phyloP scores from a whole-genome alignment of 2,329 filamentous ascomycete genomes.

The Beauveria australis region DNA sequence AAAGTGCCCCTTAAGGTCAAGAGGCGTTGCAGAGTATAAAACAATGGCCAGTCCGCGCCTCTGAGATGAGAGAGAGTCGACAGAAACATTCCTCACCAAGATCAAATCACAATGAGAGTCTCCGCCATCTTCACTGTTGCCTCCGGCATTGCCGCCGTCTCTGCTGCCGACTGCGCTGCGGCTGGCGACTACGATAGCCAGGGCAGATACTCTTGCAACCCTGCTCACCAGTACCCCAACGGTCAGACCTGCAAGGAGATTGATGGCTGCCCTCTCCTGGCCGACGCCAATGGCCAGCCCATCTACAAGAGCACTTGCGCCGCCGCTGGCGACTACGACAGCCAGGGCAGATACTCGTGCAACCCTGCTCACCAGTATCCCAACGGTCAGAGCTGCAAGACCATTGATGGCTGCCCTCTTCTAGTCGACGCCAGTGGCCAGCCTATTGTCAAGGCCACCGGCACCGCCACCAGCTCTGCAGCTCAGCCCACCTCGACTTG shows the following conservation, averaged over 20 bases:
- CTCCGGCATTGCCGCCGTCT: not conserved
- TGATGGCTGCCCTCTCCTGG: slow-evolving; percentile 13
- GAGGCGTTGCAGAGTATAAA: not conserved
- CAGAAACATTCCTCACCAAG: not conserved
- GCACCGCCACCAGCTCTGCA: no score
- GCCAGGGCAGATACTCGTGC: no score
- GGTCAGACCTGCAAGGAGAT: slow-evolving; percentile 14
- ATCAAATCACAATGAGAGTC: not conserved
- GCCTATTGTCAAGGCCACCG: not conserved
- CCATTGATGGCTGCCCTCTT: no score
- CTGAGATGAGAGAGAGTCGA: not conserved
- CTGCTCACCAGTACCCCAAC: slow-evolving; percentile 16
- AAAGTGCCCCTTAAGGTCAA: no score
- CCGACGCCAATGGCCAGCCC: not conserved
- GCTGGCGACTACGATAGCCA: slow-evolving; percentile 10
- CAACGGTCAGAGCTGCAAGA: no score
- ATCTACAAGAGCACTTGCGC: no score
- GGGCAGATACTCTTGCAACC: slow-evolving; percentile 17
- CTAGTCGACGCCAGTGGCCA: no score
- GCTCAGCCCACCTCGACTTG: no score
- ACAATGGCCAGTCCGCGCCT: not conserved
- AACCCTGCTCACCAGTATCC: no score
- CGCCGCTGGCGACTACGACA: no score
- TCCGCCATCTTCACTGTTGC: not conserved
- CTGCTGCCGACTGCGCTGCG: slow-evolving; percentile 11